Conservation (phyloP, 2,329 filamentous ascomycete genomes). For the Pestalotiopsis sp. region DNA sequence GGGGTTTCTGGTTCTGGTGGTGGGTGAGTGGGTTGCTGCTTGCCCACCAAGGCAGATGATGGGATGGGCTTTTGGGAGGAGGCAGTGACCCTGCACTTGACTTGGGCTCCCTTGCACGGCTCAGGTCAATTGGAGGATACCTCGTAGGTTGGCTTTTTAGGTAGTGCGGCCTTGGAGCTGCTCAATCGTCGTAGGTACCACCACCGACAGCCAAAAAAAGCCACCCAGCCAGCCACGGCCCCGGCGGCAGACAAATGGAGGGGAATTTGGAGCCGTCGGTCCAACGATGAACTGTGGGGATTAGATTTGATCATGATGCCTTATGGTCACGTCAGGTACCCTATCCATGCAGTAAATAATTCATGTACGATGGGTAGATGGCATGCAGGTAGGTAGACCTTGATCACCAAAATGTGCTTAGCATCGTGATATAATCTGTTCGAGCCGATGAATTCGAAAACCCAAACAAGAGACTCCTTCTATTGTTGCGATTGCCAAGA, state of each 20-base stretch:
- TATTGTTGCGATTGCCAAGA: no score
- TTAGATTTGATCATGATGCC: background rate
- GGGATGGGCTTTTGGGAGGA: background rate
- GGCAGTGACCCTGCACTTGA: background rate
- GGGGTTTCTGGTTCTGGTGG: background rate
- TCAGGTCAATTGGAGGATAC: background rate
- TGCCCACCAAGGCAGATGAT: background rate
- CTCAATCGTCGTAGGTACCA: background rate
- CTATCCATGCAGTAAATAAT: no score
- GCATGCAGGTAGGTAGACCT: no score
- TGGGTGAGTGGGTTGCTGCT: background rate
- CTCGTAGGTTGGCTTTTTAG: background rate
- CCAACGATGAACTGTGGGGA: background rate
- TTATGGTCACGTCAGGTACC: no score
- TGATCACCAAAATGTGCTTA: no score
- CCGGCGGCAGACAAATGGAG: background rate
- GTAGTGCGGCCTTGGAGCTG: background rate
- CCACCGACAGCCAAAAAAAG: background rate
- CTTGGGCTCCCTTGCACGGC: background rate
- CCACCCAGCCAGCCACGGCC: background rate
- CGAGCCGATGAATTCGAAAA: no score
- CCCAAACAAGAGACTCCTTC: no score
- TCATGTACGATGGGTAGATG: no score
- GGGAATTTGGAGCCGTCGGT: conserved; percentile 6
- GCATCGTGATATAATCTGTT: no score